Base-by-base conservation (phyloP, 371 early-diverging fungal genomes). In the Coemansia sp. region DNA sequence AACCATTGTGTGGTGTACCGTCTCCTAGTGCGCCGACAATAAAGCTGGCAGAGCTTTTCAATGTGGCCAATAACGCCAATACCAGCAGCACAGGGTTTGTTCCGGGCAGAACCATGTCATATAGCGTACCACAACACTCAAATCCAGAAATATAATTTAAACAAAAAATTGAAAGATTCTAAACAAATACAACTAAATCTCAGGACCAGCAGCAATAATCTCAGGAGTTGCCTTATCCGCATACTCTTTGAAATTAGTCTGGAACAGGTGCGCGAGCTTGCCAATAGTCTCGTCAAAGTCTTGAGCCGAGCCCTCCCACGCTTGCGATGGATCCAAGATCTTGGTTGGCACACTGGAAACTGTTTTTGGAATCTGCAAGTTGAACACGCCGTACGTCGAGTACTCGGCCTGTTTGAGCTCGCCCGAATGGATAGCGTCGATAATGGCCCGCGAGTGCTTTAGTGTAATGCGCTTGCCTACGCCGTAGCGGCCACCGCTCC, bases 391-490 rank as follows among this genome's bases (percentile, higher is more conserved):
- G 73, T 92, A 91, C 72, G 74, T 85, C 40, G 86, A 86, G 79
- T 86, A 96, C 63, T 92, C 86, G 24, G 91, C 91, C 37, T 89
- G 84, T 67, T 88, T 86, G 54, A 95, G 85, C 77, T 92, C 92
- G 59, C 96, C 96, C 53, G 81, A 87, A 86, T 96, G 95, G 81
- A 98, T 95, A 52, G 97, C 90, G 74, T 98, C 97, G 71, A 98
- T 87, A 80, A 98, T 95, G 58, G 95, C 95, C 64, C 98, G 93
- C 47, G 96, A 92, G 85, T 95, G 94, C 84, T 93, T 95, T 72
- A 98, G 90, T 48, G 95, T 83, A 73, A 95, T 94, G 55, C 98
- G 92, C 85, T 91, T 88, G 64, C 95, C 95, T 21, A 83, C 81
- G 68, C 93, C 93, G 80, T 93, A 95, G 18, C 88, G 85, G 57